Base-by-base conservation (phyloP, 331 rosid species). In the Dryas integrifolia region DNA sequence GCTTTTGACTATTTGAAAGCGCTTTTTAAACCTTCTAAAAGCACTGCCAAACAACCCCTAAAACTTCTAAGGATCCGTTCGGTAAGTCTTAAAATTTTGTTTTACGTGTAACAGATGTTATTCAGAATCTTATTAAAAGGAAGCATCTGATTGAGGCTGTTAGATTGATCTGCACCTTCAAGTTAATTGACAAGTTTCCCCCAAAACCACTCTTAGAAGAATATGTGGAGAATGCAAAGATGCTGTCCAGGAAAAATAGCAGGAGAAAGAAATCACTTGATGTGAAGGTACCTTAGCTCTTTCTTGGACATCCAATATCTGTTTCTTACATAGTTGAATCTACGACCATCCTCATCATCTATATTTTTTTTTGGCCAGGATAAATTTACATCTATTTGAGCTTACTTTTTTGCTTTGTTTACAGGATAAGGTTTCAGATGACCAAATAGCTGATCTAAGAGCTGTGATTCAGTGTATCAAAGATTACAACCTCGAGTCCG, bases 81-180 rank as follows among this genome's bases (percentile, higher is more conserved):
- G 62, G 26, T 73, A 16, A 40, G 67, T 47, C 24, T 61, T 62
- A 46, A 10, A 26, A 41, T 18, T n/a, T 68, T 26, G 48, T 77
- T 55, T 76, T 39, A 24, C 26, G 3, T 63, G 72, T 44, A 45
- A 21, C 83, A 81, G 89, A 76, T 56, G 41, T 84, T 76, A 79
- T 89, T 79, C 68, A 39, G 67, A 80, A 68, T 58, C 87, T 87
- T 60, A 41, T 81, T 64, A 72, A 59, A 61, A 80, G 63, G 80
- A 82, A 74, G 73, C 86, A 78, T 72, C 21, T 65, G 41, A 15
- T 82, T 15, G 80, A 78, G 69, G 97, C 96, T 62, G 87, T 86
- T 57, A 70, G 83, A 79, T 85, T 87, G 72, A 80, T 86, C 59
- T 89, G 81, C 69, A 76, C 88, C 26, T 84, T 79, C 61, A 73